Percentiles rank a stretch among this genome's conserved stretches.
Evolutionary conservation across 179 eudicot genomes (phyloP).

Genomic region (Amaranthus tricolor): DNA sequence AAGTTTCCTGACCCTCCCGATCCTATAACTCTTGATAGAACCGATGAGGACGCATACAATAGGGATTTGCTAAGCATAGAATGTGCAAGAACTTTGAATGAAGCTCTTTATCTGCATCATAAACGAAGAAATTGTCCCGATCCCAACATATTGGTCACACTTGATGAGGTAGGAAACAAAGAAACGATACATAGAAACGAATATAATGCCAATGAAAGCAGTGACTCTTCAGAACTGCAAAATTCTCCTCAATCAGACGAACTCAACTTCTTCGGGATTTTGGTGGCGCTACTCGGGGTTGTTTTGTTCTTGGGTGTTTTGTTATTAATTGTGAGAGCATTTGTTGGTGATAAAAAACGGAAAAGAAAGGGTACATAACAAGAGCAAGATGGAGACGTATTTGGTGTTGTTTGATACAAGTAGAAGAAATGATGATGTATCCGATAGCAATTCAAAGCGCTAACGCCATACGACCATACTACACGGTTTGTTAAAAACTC

Average conservation of each 20-base stretch:
- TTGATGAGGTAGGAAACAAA: slow-evolving; percentile 27
- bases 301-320: slow-evolving; percentile 55
- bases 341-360: slow-evolving; percentile 47
- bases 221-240: slow-evolving; percentile 27
- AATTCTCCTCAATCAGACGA: slow-evolving; percentile 30
- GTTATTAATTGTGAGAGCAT: slow-evolving; percentile 39
- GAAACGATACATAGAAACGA: slow-evolving; percentile 36
- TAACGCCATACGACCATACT: neutral
- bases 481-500: neutral
- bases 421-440: slow-evolving; percentile 43
- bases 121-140: slow-evolving; percentile 54
- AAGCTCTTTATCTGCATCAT: slow-evolving; percentile 71
- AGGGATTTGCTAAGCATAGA: slow-evolving; percentile 82
- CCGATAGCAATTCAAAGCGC: slow-evolving; percentile 14
- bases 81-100: slow-evolving; percentile 62
- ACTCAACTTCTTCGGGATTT: slow-evolving; percentile 50
- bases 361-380: slow-evolving; percentile 53
- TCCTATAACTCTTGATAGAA: slow-evolving; percentile 42
- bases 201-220: slow-evolving; percentile 14
- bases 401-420: slow-evolving; percentile 40
- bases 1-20: slow-evolving; percentile 93
- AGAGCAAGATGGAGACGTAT: slow-evolving; percentile 55
- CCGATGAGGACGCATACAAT: slow-evolving; percentile 42
- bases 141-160: slow-evolving; percentile 30
- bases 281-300: slow-evolving; percentile 66